These are phyloP conservation scores for Solanum chacoense DNA, from an alignment of 305 asterid genomes.

Conservation along the genomic window DNA sequence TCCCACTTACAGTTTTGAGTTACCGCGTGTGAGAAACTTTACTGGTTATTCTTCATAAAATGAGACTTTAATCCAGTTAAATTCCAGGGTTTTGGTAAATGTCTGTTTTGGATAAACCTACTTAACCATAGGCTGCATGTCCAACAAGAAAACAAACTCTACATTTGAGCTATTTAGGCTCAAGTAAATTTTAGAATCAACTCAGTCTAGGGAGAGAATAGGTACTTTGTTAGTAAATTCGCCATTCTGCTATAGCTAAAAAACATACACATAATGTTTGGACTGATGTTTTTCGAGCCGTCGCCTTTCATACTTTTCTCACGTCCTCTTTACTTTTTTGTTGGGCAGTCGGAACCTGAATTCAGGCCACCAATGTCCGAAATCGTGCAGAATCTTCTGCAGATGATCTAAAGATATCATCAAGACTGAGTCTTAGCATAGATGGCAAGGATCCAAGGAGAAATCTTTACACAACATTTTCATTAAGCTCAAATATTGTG, in stretches of 20 bases:
- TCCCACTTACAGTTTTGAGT: not conserved
- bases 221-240: not conserved
- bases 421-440: not conserved
- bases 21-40: not conserved
- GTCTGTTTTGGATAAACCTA: not conserved
- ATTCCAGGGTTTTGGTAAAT: not conserved
- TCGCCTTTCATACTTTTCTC: not conserved
- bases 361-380: conserved; percentile 15
- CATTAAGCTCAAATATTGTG: not conserved
- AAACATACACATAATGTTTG: not conserved
- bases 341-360: conserved; percentile 10
- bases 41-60: not conserved
- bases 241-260: not conserved
- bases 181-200: not conserved
- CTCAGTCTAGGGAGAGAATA: not conserved
- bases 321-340: not conserved
- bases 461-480: not conserved
- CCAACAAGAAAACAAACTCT: not conserved
- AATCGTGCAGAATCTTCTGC: conserved; percentile 8
- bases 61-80: not conserved
- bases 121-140: not conserved
- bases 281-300: not conserved
- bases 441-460: not conserved
- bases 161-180: not conserved
- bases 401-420: not conserved